These are phyloP conservation scores for Colletotrichum cordylinicola DNA, from an alignment of 2,329 filamentous ascomycete genomes.

Conservation along the genomic window DNA sequence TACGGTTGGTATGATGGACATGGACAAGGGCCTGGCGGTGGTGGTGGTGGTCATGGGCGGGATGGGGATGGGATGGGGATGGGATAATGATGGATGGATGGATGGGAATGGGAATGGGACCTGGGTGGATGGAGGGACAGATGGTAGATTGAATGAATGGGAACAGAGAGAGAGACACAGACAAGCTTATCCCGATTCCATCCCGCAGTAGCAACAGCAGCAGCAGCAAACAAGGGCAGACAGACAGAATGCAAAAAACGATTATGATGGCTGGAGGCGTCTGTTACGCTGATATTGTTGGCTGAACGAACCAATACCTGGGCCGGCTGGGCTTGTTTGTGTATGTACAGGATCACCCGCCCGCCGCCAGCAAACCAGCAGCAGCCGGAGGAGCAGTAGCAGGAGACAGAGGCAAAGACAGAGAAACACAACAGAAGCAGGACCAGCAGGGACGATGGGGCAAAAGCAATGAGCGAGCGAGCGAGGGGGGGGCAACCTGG, in stretches of 20 bases:
- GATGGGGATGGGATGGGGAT: background rate
- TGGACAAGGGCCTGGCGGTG: background rate
- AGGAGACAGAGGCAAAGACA: background rate
- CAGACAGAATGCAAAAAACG: background rate
- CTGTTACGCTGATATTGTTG: background rate
- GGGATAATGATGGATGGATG: background rate
- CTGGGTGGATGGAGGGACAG: background rate
- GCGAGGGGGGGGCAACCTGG: background rate
- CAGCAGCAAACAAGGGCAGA: background rate
- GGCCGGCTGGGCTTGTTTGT: background rate
- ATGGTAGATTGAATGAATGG: background rate
- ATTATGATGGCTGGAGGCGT: background rate
- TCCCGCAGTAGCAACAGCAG: background rate
- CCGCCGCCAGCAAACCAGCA: background rate
- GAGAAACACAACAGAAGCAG: background rate
- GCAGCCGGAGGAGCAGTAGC: background rate
- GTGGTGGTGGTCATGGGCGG: background rate
- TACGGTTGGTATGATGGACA: background rate
- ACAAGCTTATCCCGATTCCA: background rate
- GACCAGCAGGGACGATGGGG: background rate
- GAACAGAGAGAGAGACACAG: background rate
- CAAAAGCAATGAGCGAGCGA: background rate
- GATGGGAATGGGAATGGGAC: background rate
- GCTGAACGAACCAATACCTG: background rate
- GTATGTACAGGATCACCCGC: background rate